Evolutionary conservation across 345 rosid genomes (phyloP).

Genomic region (Hibiscus trionum): DNA sequence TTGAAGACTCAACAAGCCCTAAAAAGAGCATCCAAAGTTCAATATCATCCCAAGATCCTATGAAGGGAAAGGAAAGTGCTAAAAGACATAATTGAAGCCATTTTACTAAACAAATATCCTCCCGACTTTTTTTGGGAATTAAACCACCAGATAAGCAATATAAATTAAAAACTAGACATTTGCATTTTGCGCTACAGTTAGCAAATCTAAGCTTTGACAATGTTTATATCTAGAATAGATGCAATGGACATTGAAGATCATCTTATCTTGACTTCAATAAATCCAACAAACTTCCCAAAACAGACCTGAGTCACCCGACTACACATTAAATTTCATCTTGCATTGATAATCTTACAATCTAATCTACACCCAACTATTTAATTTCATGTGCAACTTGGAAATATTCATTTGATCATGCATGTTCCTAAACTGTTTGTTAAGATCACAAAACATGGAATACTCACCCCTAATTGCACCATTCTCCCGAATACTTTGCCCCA

Average conservation of each 20-base stretch:
- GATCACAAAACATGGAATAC: neutral
- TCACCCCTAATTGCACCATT: neutral
- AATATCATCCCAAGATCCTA: neutral
- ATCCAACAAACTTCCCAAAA: neutral
- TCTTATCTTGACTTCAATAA: neutral
- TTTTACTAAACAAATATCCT: neutral
- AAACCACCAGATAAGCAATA: neutral
- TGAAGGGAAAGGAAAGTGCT: neutral
- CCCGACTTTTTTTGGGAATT: neutral
- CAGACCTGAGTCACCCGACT: neutral
- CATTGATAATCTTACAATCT: neutral
- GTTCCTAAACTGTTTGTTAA: neutral
- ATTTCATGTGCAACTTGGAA: neutral
- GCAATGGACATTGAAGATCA: neutral
- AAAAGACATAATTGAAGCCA: neutral
- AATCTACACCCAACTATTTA: neutral
- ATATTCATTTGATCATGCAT: neutral
- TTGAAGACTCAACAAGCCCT: slow-evolving; percentile 72
- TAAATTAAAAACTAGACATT: neutral
- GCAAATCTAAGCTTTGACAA: neutral
- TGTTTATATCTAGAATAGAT: neutral
- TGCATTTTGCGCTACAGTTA: neutral
- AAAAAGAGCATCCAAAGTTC: slow-evolving; percentile 5
- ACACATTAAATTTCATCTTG: neutral
- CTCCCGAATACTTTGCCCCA: neutral